Base-by-base conservation (phyloP, 495 filamentous ascomycete species). In the Xylaria bambusicola region DNA sequence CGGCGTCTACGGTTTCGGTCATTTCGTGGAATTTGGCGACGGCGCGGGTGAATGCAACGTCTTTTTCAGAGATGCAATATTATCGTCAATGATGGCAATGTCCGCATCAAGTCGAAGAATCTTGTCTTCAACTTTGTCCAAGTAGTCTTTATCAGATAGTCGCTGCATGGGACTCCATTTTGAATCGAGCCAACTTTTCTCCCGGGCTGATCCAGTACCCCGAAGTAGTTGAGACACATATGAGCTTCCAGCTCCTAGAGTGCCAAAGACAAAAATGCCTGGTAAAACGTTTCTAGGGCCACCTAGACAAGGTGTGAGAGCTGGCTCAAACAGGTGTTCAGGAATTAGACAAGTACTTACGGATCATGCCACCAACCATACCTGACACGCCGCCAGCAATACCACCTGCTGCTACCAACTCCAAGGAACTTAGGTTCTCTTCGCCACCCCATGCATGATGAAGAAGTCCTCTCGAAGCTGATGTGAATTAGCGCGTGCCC, bases 51-150 rank as follows among this genome's bases (percentile, higher is more conserved):
- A 46, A 26, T 52, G 38, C 26, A 48, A n/a, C n/a, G n/a, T n/a
- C n/a, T n/a, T 55, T 64, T 73, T 80, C 36, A 89, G 60, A 40
- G 73, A 77, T 40, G 82, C 84, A 55, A 98, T 92, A 58, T 84
- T 86, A 38, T 97, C 93, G 64, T 97, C 91, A 10, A 96, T 71
- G 31, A 97, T 63, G 0, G 93, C 88, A 63, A 97, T 90, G 57
- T 97, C 90, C 9, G 86, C 91, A 62, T 97, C 86, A 12, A 97
- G 74, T 46, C 82, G 80, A 6, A 98, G 72, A 20, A 96, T 61
- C 71, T 88, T 91, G 68, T 95, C 91, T 64, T 83, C 78, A 36
- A 97, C 70, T 64, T 91, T 89, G 6, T 77, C 74, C 60, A 81
- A 83, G 63, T 97, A 98, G 27, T 97, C 88, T 50, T 88, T 79